phyloP scores from a whole-genome alignment of 306 rosid genomes.

The Inga oerstediana region DNA sequence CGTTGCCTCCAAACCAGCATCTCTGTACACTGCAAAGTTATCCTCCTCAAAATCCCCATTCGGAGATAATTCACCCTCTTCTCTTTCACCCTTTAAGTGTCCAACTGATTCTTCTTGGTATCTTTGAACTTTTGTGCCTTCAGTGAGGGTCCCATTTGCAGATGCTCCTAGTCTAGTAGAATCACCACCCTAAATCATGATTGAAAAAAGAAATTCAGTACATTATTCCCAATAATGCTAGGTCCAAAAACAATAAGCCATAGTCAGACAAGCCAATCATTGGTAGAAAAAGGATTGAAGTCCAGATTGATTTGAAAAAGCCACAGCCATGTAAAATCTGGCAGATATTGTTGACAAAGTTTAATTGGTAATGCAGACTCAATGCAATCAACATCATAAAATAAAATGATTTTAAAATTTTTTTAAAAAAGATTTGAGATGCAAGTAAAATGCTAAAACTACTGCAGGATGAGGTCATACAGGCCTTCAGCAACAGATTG shows the following conservation, averaged over 20 bases:
- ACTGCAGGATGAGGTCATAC: not conserved
- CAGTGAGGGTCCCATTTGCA: conserved; percentile 54
- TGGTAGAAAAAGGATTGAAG: not conserved
- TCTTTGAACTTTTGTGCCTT: conserved; percentile 56
- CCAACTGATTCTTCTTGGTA: conserved; percentile 69
- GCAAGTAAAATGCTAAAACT: not conserved
- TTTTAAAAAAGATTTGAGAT: not conserved
- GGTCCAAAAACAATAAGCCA: conserved; percentile 10
- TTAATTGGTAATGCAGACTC: not conserved
- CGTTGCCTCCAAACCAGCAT: conserved; percentile 53
- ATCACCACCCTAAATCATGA: conserved; percentile 65
- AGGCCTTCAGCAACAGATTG: conserved; percentile 6
- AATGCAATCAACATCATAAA: conserved; percentile 9
- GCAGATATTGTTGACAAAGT: not conserved
- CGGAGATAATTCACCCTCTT: conserved; percentile 98
- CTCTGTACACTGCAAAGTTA: conserved; percentile 78
- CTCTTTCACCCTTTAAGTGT: conserved; percentile 79
- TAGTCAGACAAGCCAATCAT: conserved; percentile 3
- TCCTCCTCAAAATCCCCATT: conserved; percentile 97
- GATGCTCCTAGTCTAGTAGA: conserved; percentile 66
- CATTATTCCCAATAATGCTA: conserved; percentile 4
- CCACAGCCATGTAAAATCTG: conserved; percentile 1
- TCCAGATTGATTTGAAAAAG: not conserved
- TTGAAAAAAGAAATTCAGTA: conserved; percentile 21
- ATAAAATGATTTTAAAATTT: not conserved